These are phyloP conservation scores for Trypanosoma cruzi DNA, from an alignment of 208 protist genomes.

Conservation along the genomic window DNA sequence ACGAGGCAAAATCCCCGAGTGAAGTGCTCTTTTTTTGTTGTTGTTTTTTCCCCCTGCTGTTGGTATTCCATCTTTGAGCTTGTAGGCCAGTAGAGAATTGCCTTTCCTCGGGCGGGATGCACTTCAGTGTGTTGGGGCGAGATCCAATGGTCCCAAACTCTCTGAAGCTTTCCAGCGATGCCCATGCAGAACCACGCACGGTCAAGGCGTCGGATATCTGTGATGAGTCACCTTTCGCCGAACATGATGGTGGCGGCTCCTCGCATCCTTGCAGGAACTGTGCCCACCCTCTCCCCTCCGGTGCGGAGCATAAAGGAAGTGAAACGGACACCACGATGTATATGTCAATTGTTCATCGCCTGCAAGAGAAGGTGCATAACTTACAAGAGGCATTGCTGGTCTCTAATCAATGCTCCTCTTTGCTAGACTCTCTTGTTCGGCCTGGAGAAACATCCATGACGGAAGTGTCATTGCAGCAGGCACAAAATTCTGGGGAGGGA, in stretches of 20 bases:
- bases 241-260: neutral
- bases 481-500: neutral
- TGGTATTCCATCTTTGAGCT: neutral
- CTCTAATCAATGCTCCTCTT: neutral
- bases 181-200: neutral
- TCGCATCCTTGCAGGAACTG: neutral
- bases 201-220: neutral
- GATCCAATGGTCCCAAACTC: neutral
- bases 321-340: constrained; percentile 4
- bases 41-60: neutral
- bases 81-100: neutral
- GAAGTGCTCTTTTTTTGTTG: neutral
- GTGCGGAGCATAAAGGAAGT: neutral
- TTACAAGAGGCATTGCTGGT: constrained; percentile 23
- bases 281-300: neutral
- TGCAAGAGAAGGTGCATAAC: constrained; percentile 14
- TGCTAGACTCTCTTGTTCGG: neutral
- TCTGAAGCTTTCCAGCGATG: neutral
- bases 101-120: neutral
- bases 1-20: neutral
- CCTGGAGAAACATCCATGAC: neutral
- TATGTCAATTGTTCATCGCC: constrained; percentile 15
- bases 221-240: neutral
- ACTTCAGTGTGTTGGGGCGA: neutral
- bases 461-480: neutral